Evolutionary conservation across 2,329 filamentous ascomycete genomes (phyloP).

Genomic region (Colletotrichum cordylinicola): DNA sequence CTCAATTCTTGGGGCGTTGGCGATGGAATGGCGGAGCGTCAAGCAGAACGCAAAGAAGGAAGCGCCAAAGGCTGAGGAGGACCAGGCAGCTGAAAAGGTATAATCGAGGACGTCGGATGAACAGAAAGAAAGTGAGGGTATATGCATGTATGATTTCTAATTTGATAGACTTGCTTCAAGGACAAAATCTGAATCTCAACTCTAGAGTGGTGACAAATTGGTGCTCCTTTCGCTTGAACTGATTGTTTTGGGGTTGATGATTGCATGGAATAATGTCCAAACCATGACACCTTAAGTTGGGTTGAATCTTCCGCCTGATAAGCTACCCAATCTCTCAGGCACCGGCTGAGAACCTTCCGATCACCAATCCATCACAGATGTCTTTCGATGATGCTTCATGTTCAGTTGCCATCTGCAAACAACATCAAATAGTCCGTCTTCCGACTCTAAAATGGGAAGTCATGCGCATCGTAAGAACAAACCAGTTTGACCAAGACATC

Average conservation of each 20-base stretch:
- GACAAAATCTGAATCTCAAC: neutral
- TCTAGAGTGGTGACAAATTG: neutral
- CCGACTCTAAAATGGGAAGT: neutral
- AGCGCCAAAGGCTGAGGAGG: neutral
- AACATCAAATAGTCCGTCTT: neutral
- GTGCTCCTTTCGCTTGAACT: neutral
- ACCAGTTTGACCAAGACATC: neutral
- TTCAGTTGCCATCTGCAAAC: neutral
- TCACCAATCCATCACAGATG: neutral
- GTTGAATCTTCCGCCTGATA: neutral
- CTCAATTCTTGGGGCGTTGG: slow-evolving; percentile 53
- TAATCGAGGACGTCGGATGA: neutral
- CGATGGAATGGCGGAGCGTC: slow-evolving; percentile 59
- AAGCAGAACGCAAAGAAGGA: neutral
- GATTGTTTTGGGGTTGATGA: neutral
- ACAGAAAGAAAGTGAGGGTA: neutral
- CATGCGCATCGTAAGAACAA: neutral
- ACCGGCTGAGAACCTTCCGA: neutral
- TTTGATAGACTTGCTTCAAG: neutral
- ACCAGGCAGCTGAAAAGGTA: neutral
- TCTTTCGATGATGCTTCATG: neutral
- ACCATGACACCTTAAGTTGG: neutral
- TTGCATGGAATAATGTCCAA: neutral
- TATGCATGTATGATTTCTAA: neutral
- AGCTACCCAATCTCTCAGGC: neutral